Percentiles rank a stretch among this genome's conserved stretches.
These are phyloP conservation scores for Trichosporon ovoides DNA, from an alignment of 1,284 basidiomycete genomes.

Conservation along the genomic window DNA sequence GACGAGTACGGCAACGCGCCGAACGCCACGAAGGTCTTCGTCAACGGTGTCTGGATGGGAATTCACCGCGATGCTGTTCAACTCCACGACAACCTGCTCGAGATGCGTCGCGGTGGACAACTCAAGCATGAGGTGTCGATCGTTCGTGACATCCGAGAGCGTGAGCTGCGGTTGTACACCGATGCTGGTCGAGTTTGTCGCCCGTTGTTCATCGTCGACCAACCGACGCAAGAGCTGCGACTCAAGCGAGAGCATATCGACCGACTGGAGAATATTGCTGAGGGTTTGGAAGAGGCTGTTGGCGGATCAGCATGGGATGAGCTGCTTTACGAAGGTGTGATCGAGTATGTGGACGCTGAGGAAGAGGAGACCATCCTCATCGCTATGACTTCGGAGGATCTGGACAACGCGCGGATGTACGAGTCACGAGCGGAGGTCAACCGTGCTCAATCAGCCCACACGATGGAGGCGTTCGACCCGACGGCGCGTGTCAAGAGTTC, in stretches of 20 bases:
- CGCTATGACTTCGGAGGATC: constrained; percentile 93
- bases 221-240: constrained; percentile 66
- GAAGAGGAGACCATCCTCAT: constrained; percentile 99
- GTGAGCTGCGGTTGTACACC: constrained; percentile 89
- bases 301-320: constrained; percentile 73
- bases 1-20: constrained; percentile 83
- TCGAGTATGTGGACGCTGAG: constrained; percentile 95
- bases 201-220: constrained; percentile 94
- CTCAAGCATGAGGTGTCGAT: constrained; percentile 95
- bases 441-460: constrained; percentile 53
- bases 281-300: constrained; percentile 54
- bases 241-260: constrained; percentile 80
- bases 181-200: constrained; percentile 95
- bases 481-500: constrained; percentile 78
- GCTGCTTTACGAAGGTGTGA: constrained; percentile 77
- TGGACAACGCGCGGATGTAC: constrained; percentile 63
- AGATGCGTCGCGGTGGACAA: constrained; percentile 87
- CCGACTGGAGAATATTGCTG: constrained; percentile 43
- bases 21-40: constrained; percentile 92
- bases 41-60: constrained; percentile 99
- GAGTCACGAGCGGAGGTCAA: constrained; percentile 33
- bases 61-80: constrained; percentile 94
- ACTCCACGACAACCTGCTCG: constrained; percentile 87
- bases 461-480: constrained; percentile 62
- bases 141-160: constrained; percentile 93